A percentile compares a stretch with the other conserved stretches of the same genome.
phyloP scores from a whole-genome alignment of 2,329 filamentous ascomycete genomes.

The Aspergillus aculeatinus region DNA sequence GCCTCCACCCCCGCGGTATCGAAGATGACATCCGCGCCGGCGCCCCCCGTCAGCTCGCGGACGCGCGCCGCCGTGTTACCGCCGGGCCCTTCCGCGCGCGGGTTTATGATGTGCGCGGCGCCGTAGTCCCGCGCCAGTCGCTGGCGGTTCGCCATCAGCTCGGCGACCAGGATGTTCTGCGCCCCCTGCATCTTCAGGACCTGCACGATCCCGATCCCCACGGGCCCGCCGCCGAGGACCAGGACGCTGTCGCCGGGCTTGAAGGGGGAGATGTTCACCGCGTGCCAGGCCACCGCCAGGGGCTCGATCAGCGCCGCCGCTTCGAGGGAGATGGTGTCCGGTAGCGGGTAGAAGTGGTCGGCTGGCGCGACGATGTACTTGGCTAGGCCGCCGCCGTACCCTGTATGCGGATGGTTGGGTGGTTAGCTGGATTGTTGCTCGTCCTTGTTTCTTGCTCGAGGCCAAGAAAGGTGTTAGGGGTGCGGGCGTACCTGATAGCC shows the following conservation, averaged over 20 bases:
- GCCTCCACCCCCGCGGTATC: constrained; percentile 62
- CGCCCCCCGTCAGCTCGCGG: constrained; percentile 47
- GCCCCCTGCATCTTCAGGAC: constrained; percentile 56
- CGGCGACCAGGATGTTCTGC: constrained; percentile 57
- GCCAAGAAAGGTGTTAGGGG: too few relatives aligned
- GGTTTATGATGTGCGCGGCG: constrained; percentile 56
- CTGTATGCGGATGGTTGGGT: constrained; percentile 7
- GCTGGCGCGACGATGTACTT: constrained; percentile 27
- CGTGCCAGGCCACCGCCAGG: constrained; percentile 64
- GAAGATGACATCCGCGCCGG: constrained; percentile 59
- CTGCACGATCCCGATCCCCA: constrained; percentile 61
- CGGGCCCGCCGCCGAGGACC: constrained; percentile 62
- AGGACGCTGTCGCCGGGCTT: constrained; percentile 50
- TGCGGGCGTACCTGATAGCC: constrained; percentile 42
- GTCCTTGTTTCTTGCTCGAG: too few relatives aligned
- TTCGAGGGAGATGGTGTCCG: constrained; percentile 40
- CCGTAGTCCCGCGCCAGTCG: constrained; percentile 55
- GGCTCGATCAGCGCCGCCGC: constrained; percentile 61
- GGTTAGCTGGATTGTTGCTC: neutral
- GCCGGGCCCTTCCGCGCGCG: constrained; percentile 36
- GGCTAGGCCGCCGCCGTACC: constrained; percentile 30
- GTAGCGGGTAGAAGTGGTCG: constrained; percentile 28
- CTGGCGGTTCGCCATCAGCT: constrained; percentile 53
- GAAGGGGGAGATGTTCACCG: constrained; percentile 52
- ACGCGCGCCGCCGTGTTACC: constrained; percentile 46